Percentiles rank a stretch among this genome's conserved stretches.
Evolutionary conservation across 179 eudicot species (phyloP).

Genomic region (Heliamphora pulchella): DNA sequence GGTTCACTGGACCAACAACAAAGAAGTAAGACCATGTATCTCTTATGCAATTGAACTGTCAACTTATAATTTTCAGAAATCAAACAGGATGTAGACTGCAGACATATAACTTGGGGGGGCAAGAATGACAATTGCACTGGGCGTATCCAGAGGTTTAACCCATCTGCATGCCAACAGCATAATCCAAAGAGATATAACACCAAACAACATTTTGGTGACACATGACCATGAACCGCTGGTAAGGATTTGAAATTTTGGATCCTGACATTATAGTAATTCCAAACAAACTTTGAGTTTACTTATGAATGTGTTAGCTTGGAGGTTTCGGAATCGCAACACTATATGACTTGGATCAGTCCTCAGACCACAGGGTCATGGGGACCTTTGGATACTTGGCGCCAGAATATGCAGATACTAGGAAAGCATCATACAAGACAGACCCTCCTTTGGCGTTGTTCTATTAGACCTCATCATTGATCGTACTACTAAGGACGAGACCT

Average conservation of each 20-base stretch:
- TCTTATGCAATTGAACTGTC: no score
- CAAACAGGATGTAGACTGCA: neutral
- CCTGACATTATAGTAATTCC: neutral
- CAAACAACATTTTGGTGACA: constrained; percentile 18
- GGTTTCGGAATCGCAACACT: constrained; percentile 14
- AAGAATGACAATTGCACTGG: constrained; percentile 16
- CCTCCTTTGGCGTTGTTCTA: constrained; percentile 55
- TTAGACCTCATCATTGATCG: constrained; percentile 48
- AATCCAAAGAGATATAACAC: constrained; percentile 13
- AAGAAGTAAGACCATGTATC: neutral
- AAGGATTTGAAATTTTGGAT: neutral
- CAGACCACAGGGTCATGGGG: constrained; percentile 20
- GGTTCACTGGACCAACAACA: constrained; percentile 17
- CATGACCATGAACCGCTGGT: constrained; percentile 18
- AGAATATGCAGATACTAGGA: constrained; percentile 46
- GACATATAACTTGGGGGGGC: constrained; percentile 8
- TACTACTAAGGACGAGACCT: constrained; percentile 7
- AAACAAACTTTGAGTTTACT: neutral
- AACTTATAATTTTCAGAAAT: no score
- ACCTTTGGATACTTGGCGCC: constrained; percentile 63
- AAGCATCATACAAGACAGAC: constrained; percentile 46
- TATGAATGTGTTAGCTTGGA: constrained; percentile 10
- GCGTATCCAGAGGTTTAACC: constrained; percentile 12
- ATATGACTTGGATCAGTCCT: constrained; percentile 1
- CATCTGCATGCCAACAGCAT: constrained; percentile 13